Conservation (phyloP, 768 basidiomycete species). For the Panaeolus papilionaceus region DNA sequence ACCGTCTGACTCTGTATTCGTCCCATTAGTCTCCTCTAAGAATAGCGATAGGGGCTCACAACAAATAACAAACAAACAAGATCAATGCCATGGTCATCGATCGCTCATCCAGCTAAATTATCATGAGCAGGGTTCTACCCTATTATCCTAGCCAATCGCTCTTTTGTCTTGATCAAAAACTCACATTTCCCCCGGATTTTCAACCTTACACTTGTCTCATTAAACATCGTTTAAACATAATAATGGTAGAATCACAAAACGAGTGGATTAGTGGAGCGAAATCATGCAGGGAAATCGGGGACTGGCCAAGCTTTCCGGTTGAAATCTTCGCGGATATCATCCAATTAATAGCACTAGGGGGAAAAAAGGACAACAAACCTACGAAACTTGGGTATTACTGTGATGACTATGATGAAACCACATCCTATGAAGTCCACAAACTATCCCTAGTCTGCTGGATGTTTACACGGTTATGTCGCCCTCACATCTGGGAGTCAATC, state of each 20-base stretch:
- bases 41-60: no score
- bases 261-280: not conserved
- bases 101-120: no score
- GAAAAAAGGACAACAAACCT: not conserved
- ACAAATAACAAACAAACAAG: no score
- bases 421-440: not conserved
- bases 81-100: no score
- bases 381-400: not conserved
- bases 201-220: no score
- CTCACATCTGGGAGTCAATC: not conserved
- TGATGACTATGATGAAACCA: not conserved
- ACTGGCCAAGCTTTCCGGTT: not conserved
- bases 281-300: not conserved
- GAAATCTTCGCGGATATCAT: not conserved
- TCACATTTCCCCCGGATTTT: no score
- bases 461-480: not conserved
- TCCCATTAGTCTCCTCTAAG: no score
- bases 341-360: not conserved
- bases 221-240: no score
- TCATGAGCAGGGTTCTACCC: no score
- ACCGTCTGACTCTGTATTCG: no score
- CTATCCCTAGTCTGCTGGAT: not conserved
- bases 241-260: not conserved
- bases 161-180: no score
- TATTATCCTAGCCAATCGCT: no score